phyloP scores from a whole-genome alignment of 1,284 basidiomycete genomes.

The Athelia psychrophila region DNA sequence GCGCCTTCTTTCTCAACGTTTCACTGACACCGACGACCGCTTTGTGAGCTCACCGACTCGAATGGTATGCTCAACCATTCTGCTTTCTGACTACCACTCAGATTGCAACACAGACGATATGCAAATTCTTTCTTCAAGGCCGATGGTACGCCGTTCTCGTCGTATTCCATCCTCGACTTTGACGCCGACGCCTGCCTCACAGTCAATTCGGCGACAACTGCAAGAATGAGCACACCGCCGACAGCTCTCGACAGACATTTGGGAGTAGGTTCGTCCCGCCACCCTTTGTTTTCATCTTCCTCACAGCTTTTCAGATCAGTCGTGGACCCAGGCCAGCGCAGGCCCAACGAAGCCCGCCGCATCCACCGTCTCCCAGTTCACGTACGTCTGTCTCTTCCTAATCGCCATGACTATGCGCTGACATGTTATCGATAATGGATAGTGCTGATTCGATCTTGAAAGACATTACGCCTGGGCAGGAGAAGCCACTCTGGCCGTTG shows the following conservation, averaged over 20 bases:
- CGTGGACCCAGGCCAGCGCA: constrained; percentile 30
- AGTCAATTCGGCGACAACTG: constrained; percentile 71
- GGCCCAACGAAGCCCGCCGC: neutral
- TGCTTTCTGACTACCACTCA: too few species aligned
- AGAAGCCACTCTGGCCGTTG: constrained; percentile 82
- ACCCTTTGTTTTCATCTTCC: constrained; percentile 8
- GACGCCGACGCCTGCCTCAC: constrained; percentile 55
- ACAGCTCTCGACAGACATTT: constrained; percentile 29
- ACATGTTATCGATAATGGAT: constrained; percentile 6
- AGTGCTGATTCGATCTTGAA: constrained; percentile 59
- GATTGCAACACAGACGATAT: neutral
- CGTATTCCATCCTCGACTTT: constrained; percentile 19
- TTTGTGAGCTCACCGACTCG: too few species aligned
- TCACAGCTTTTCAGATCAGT: constrained; percentile 31
- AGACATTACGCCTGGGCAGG: constrained; percentile 57
- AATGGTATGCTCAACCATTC: too few species aligned
- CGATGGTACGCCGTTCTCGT: neutral
- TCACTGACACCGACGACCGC: too few species aligned
- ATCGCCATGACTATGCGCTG: neutral
- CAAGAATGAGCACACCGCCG: constrained; percentile 62
- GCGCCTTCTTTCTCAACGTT: too few species aligned
- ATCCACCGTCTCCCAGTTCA: neutral
- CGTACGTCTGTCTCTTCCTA: constrained; percentile 7
- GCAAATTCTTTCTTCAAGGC: constrained; percentile 1
- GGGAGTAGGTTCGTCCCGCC: constrained; percentile 27